These are phyloP conservation scores for Rhizopus delemar DNA, from an alignment of 371 early-diverging fungal species.

Conservation along the genomic window DNA sequence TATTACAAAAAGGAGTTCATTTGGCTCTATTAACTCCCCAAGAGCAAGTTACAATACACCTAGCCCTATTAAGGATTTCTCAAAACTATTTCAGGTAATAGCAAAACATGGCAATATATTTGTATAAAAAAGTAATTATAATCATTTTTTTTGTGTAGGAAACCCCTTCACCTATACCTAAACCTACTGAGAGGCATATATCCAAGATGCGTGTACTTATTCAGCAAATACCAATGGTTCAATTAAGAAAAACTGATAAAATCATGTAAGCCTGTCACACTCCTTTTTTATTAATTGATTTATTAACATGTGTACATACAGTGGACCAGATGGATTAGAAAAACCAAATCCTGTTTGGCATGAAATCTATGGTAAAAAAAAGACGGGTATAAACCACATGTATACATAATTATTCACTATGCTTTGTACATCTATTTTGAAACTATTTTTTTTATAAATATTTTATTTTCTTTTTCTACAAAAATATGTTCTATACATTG, in stretches of 20 bases:
- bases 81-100: not conserved
- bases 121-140: not conserved
- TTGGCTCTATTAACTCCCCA: not conserved
- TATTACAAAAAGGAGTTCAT: not conserved
- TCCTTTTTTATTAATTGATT: not conserved
- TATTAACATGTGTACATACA: not conserved
- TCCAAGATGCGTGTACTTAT: conserved; percentile 24
- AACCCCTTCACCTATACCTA: conserved; percentile 2
- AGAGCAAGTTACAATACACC: not conserved
- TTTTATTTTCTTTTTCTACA: conserved; percentile 5
- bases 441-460: not conserved
- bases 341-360: conserved; percentile 22
- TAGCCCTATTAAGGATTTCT: not conserved
- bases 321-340: conserved; percentile 18
- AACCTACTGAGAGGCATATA: conserved; percentile 20
- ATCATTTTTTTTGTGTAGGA: not conserved
- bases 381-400: conserved; percentile 1
- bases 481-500: not conserved
- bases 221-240: conserved; percentile 11
- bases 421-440: not conserved
- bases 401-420: not conserved
- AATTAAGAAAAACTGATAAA: conserved; percentile 18
- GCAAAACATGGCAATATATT: not conserved
- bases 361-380: conserved; percentile 18
- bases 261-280: conserved; percentile 17